Evolutionary conservation across 163 green algal species (phyloP).

Genomic region (Prototheca stagnorum): DNA sequence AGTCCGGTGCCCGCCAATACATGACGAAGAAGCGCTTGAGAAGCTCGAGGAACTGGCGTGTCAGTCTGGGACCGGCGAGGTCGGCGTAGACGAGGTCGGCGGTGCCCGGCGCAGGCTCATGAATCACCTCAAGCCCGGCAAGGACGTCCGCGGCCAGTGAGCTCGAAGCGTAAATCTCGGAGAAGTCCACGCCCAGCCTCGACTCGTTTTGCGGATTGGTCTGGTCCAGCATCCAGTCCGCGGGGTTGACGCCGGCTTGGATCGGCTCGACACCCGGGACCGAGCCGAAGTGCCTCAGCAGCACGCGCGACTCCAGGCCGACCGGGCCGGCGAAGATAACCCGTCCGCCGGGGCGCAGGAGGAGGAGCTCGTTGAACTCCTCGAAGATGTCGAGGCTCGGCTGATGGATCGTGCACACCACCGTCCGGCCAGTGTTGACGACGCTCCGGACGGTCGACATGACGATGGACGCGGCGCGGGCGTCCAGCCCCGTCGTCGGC

Average conservation of each 20-base stretch:
- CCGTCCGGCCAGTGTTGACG: conserved; percentile 38
- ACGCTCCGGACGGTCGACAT: conserved; percentile 37
- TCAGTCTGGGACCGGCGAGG: neutral
- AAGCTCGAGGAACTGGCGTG: conserved; percentile 2
- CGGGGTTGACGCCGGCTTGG: conserved; percentile 6
- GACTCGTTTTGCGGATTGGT: conserved; percentile 17
- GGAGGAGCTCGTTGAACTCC: conserved; percentile 56
- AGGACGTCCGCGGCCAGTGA: neutral
- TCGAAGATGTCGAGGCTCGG: conserved; percentile 42
- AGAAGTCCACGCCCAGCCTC: conserved; percentile 24
- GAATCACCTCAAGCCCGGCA: neutral
- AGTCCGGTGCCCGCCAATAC: conserved; percentile 35
- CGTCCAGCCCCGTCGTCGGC: conserved; percentile 51
- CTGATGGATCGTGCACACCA: conserved; percentile 33
- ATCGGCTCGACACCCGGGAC: conserved; percentile 28
- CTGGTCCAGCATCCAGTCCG: conserved; percentile 30
- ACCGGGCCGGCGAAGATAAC: conserved; percentile 48
- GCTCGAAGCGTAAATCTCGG: conserved; percentile 13
- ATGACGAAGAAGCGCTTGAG: conserved; percentile 18
- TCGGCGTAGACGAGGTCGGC: neutral
- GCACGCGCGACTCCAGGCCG: conserved; percentile 23
- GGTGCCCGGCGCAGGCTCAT: neutral
- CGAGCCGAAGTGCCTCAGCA: conserved; percentile 46
- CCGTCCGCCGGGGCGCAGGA: conserved; percentile 42
- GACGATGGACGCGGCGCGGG: conserved; percentile 58